A percentile compares a stretch with the other conserved stretches of the same genome.
These are phyloP conservation scores for Lactarius trivialis DNA, from an alignment of 768 basidiomycete genomes.

Conservation along the genomic window DNA sequence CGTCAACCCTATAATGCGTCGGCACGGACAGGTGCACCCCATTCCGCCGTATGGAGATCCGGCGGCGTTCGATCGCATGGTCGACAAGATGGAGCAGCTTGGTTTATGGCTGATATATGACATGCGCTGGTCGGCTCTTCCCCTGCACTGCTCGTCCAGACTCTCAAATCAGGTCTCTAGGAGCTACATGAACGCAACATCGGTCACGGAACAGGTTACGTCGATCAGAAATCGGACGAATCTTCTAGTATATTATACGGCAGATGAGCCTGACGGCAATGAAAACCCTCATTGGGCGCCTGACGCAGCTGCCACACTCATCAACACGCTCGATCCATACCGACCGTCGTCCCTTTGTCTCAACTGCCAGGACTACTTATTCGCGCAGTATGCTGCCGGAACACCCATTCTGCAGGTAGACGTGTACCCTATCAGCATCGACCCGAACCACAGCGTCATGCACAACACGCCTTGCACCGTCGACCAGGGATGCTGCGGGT, in stretches of 20 bases:
- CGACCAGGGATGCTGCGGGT: constrained; percentile 71
- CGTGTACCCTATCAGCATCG: constrained; percentile 49
- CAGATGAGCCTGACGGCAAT: constrained; percentile 68
- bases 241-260: constrained; percentile 68
- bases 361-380: constrained; percentile 58
- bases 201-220: constrained; percentile 63
- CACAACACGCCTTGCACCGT: constrained; percentile 59
- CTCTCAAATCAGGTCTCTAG: constrained; percentile 20
- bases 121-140: constrained; percentile 49
- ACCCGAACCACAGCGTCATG: constrained; percentile 52
- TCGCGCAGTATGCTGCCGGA: constrained; percentile 50
- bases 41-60: constrained; percentile 59
- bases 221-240: constrained; percentile 59
- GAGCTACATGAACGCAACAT: constrained; percentile 59
- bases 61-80: constrained; percentile 47
- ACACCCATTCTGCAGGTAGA: constrained; percentile 71
- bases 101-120: constrained; percentile 76
- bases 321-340: constrained; percentile 47
- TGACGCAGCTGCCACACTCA: constrained; percentile 37
- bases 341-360: constrained; percentile 52
- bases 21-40: constrained; percentile 49
- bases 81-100: constrained; percentile 67
- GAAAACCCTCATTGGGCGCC: constrained; percentile 59
- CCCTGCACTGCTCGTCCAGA: not conserved
- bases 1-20: not conserved